These are phyloP conservation scores for Lumnitzera littorea DNA, from an alignment of 345 rosid species.

Conservation along the genomic window DNA sequence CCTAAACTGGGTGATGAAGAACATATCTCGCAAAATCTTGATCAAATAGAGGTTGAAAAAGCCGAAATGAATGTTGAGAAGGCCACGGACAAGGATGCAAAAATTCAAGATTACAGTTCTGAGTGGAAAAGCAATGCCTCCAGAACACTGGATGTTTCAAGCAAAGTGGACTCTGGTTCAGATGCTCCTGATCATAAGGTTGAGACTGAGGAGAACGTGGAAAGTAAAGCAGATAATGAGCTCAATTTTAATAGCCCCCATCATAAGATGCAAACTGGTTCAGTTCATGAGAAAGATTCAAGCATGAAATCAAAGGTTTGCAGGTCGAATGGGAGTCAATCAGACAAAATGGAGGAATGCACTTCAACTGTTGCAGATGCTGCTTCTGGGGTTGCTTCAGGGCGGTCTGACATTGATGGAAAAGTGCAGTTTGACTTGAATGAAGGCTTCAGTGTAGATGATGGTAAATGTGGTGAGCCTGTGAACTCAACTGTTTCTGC, in stretches of 20 bases:
- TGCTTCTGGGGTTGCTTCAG: conserved; percentile 18
- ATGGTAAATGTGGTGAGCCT: conserved; percentile 34
- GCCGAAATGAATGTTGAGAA: conserved; percentile 24
- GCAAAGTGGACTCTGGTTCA: conserved; percentile 12
- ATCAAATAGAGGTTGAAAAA: conserved; percentile 26
- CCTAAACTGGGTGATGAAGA: conserved; percentile 25
- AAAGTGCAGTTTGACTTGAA: conserved; percentile 81
- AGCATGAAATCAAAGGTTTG: conserved; percentile 22
- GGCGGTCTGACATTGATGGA: conserved; percentile 32
- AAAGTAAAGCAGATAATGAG: conserved; percentile 17
- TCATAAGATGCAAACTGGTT: conserved; percentile 3
- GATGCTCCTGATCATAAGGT: conserved; percentile 17
- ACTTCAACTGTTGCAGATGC: conserved; percentile 22
- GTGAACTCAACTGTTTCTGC: conserved; percentile 26
- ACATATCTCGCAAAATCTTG: conserved; percentile 9
- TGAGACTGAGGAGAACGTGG: conserved; percentile 26
- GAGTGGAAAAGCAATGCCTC: not conserved
- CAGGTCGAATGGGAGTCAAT: conserved; percentile 24
- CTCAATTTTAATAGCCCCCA: conserved; percentile 4
- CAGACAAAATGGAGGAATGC: conserved; percentile 39
- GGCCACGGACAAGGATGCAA: conserved; percentile 20
- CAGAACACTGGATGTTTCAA: conserved; percentile 5
- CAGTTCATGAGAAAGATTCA: conserved; percentile 22
- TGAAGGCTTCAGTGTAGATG: conserved; percentile 66
- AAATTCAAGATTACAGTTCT: conserved; percentile 2